Evolutionary conservation across 208 protist genomes (phyloP).

Genomic region (Trypanosoma avium): DNA sequence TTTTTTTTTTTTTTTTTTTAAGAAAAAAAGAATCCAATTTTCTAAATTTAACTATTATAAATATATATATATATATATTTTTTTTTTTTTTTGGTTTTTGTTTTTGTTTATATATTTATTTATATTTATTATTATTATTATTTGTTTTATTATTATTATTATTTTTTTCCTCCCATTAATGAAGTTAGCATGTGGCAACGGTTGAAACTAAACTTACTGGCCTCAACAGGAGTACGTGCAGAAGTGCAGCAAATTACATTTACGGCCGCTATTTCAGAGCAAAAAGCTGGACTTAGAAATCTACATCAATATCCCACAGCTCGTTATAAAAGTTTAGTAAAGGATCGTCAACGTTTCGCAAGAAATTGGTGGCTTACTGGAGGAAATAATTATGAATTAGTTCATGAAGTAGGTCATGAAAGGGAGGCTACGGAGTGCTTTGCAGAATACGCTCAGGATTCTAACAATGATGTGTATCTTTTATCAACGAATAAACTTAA

Average conservation of each 20-base stretch:
- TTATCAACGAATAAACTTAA: conserved; percentile 72
- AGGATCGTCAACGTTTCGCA: conserved; percentile 71
- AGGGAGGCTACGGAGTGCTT: conserved; percentile 88
- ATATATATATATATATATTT: not conserved
- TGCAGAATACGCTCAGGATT: conserved; percentile 68
- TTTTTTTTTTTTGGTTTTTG: conserved; percentile 6
- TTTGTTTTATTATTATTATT: conserved; percentile 2
- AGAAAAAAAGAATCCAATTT: not conserved
- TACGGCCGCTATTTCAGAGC: conserved; percentile 32
- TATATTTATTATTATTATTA: not conserved
- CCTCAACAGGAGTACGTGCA: conserved; percentile 3
- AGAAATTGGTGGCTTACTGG: conserved; percentile 80
- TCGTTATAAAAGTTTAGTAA: conserved; percentile 86
- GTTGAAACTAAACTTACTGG: not conserved
- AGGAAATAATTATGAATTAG: conserved; percentile 89
- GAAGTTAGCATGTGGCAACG: conserved; percentile 25
- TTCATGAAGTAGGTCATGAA: conserved; percentile 80
- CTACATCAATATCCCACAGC: conserved; percentile 87
- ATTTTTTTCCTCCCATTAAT: not conserved
- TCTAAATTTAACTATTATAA: not conserved
- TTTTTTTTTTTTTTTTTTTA: not conserved
- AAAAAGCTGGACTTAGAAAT: conserved; percentile 71
- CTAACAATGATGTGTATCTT: conserved; percentile 64
- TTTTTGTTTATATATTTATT: conserved; percentile 2
- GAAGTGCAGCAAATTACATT: not conserved